Evolutionary conservation across 306 rosid genomes (phyloP).

Genomic region (Prunus padus): DNA sequence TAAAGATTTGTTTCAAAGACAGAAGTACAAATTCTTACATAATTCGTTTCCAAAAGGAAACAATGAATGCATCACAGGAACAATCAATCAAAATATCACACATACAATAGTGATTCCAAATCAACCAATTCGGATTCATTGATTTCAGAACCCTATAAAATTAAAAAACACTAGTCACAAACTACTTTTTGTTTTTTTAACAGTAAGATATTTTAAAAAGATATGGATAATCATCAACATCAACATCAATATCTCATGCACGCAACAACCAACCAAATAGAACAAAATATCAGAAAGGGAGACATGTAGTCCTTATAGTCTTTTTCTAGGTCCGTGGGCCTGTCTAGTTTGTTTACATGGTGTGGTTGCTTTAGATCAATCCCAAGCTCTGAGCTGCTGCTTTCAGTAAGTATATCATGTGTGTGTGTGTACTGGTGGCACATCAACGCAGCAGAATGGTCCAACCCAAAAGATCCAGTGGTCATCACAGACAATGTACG

Average conservation of each 20-base stretch:
- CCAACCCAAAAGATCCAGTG: background rate
- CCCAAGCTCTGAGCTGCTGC: background rate
- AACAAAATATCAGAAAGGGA: background rate
- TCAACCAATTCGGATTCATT: background rate
- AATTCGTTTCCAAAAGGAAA: background rate
- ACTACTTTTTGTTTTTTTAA: background rate
- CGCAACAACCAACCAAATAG: background rate
- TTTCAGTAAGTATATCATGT: background rate
- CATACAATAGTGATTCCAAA: background rate
- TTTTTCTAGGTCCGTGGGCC: background rate
- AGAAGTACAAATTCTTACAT: background rate
- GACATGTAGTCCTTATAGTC: background rate
- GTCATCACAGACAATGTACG: background rate
- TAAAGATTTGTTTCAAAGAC: background rate
- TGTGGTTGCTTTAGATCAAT: background rate
- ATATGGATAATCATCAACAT: background rate
- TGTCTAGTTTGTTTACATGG: background rate
- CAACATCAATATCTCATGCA: background rate
- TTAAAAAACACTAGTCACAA: too few species aligned
- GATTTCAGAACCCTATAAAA: background rate
- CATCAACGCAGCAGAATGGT: background rate
- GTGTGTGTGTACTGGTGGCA: background rate
- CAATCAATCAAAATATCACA: conserved; percentile 3
- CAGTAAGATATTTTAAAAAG: background rate
- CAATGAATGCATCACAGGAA: background rate